phyloP scores from a whole-genome alignment of 768 basidiomycete species.

The Fomitopsis serialis region DNA sequence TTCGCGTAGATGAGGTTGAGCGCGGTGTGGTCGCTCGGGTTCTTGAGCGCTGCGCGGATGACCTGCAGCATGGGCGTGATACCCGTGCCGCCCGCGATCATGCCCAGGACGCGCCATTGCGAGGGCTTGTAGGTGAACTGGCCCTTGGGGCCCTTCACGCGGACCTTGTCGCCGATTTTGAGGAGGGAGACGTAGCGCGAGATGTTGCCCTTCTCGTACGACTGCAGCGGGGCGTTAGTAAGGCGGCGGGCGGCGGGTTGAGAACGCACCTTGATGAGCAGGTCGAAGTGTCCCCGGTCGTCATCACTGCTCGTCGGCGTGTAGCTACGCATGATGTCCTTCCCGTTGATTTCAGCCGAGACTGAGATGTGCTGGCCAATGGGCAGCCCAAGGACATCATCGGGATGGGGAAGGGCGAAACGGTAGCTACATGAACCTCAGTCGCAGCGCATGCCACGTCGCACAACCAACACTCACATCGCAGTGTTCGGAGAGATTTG shows the following conservation, averaged over 20 bases:
- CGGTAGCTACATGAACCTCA: conserved; percentile 67
- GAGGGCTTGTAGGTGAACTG: conserved; percentile 80
- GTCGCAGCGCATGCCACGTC: neutral
- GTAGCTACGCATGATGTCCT: conserved; percentile 86
- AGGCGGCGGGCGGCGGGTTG: neutral
- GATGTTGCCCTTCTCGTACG: conserved; percentile 97
- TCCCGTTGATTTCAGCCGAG: conserved; percentile 86
- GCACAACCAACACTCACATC: conserved; percentile 49
- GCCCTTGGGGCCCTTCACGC: conserved; percentile 95
- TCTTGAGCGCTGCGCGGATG: conserved; percentile 88
- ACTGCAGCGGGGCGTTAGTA: conserved; percentile 38
- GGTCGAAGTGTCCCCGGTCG: conserved; percentile 89
- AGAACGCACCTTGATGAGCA: conserved; percentile 82
- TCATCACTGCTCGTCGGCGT: conserved; percentile 95
- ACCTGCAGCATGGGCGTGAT: conserved; percentile 99
- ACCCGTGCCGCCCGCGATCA: conserved; percentile 98
- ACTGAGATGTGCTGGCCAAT: conserved; percentile 96
- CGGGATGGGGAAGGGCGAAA: conserved; percentile 70
- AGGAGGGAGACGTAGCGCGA: conserved; percentile 79
- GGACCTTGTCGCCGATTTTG: conserved; percentile 82
- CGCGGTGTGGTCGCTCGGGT: conserved; percentile 78
- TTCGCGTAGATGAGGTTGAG: conserved; percentile 95
- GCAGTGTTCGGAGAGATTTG: conserved; percentile 94
- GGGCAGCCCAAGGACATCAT: conserved; percentile 86
- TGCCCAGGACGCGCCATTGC: conserved; percentile 75